phyloP scores from a whole-genome alignment of 1,139 yeast species.

The Yamadazyma songkhlaensis region DNA sequence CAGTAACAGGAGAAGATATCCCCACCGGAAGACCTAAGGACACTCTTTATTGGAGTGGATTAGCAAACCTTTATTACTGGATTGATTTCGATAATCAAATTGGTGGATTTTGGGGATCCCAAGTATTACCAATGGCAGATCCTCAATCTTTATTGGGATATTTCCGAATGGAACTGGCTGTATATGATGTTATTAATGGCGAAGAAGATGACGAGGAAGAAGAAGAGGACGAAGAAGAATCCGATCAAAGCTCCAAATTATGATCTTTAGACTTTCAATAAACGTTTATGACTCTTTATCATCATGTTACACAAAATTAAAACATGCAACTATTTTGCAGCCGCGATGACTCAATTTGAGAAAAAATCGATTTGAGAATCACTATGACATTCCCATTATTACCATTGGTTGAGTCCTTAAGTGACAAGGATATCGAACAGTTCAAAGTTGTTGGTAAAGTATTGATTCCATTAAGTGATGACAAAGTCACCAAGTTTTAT shows the following conservation, averaged over 20 bases:
- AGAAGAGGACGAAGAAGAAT: conserved; percentile 13
- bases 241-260: conserved; percentile 3
- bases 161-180: conserved; percentile 13
- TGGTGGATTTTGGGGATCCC: conserved; percentile 40
- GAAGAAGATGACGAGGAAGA: conserved; percentile 14
- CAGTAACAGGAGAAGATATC: conserved; percentile 49
- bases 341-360: conserved; percentile 5
- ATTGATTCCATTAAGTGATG: conserved; percentile 29
- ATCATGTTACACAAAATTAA: no score
- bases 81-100: conserved; percentile 39
- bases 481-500: conserved; percentile 33
- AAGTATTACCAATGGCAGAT: conserved; percentile 14
- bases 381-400: conserved; percentile 36
- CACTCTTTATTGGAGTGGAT: conserved; percentile 44
- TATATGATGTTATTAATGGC: conserved; percentile 12
- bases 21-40: conserved; percentile 42
- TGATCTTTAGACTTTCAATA: background rate
- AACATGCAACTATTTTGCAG: background rate
- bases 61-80: conserved; percentile 48
- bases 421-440: conserved; percentile 20
- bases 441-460: conserved; percentile 40
- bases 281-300: no score
- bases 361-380: conserved; percentile 2
- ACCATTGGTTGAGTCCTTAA: conserved; percentile 30
- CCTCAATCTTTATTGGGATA: conserved; percentile 12